Conservation (phyloP, 2,329 filamentous ascomycete species). For the Diaporthe citrichinensis region DNA sequence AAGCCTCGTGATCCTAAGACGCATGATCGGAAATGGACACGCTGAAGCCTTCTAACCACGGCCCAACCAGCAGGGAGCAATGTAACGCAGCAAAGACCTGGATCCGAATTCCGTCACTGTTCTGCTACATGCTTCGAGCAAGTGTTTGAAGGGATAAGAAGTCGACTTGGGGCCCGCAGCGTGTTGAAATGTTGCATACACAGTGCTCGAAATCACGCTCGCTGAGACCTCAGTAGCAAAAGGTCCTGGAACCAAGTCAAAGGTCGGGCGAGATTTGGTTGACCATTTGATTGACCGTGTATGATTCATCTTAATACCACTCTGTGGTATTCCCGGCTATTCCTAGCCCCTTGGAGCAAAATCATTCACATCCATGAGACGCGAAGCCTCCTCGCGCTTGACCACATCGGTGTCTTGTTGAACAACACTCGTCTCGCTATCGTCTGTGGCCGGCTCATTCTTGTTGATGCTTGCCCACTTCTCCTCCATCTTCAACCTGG, state of each 20-base stretch:
- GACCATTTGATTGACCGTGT: too few species aligned
- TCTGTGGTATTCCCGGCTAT: too few species aligned
- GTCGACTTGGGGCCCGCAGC: background rate
- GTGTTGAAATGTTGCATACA: background rate
- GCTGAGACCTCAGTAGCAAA: background rate
- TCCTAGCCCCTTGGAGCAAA: background rate
- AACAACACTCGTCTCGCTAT: background rate
- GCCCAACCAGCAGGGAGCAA: background rate
- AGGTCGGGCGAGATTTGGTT: too few species aligned
- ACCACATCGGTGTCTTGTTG: background rate
- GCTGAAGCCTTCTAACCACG: background rate
- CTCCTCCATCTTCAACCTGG: slow-evolving; percentile 27
- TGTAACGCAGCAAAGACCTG: background rate
- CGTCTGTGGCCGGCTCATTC: background rate
- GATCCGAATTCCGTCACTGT: background rate
- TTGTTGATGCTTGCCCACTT: slow-evolving; percentile 37
- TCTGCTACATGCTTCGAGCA: background rate
- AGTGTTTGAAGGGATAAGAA: background rate
- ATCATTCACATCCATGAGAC: too few species aligned
- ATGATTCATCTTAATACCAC: too few species aligned
- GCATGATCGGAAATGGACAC: background rate
- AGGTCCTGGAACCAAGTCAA: background rate
- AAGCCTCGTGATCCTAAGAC: background rate
- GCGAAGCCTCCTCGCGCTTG: background rate
- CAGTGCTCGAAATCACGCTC: background rate